Evolutionary conservation across 164 flowering plant genomes (phyloP).

Genomic region (Berberis thunbergii): DNA sequence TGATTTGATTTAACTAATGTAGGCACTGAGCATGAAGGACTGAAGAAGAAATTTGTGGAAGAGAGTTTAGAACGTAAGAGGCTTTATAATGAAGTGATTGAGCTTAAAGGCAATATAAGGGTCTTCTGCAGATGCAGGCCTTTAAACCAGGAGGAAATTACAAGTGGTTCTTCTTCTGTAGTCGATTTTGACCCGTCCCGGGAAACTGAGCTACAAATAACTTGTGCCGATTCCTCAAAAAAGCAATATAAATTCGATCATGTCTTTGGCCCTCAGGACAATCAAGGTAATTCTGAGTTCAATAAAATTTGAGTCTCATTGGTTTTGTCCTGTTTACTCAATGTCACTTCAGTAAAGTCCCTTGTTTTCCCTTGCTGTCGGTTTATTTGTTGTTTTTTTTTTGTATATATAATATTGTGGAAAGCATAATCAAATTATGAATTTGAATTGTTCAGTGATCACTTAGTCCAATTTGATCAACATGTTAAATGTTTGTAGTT

Average conservation of each 20-base stretch:
- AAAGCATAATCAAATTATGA: too few species aligned
- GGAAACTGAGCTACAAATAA: constrained; percentile 59
- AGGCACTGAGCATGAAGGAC: constrained; percentile 37
- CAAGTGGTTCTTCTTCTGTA: constrained; percentile 32
- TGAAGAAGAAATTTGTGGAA: constrained; percentile 48
- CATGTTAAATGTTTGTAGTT: too few species aligned
- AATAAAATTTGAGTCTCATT: background rate
- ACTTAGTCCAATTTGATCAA: too few species aligned
- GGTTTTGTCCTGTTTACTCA: background rate
- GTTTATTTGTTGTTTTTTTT: background rate
- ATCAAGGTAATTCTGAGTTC: constrained; percentile 52
- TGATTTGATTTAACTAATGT: background rate
- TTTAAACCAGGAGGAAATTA: background rate
- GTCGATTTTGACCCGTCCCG: constrained; percentile 55
- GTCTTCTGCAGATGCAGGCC: constrained; percentile 47
- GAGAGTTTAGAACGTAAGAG: constrained; percentile 53
- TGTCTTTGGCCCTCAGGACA: constrained; percentile 62
- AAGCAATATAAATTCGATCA: constrained; percentile 79
- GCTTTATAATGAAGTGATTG: constrained; percentile 85
- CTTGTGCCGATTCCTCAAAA: constrained; percentile 53
- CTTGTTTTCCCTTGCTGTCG: background rate
- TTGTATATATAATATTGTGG: background rate
- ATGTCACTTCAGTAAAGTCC: background rate
- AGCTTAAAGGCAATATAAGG: constrained; percentile 77
- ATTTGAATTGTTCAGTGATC: too few species aligned